phyloP scores from a whole-genome alignment of 805 yeast genomes.

The Lipomyces chichibuensis region DNA sequence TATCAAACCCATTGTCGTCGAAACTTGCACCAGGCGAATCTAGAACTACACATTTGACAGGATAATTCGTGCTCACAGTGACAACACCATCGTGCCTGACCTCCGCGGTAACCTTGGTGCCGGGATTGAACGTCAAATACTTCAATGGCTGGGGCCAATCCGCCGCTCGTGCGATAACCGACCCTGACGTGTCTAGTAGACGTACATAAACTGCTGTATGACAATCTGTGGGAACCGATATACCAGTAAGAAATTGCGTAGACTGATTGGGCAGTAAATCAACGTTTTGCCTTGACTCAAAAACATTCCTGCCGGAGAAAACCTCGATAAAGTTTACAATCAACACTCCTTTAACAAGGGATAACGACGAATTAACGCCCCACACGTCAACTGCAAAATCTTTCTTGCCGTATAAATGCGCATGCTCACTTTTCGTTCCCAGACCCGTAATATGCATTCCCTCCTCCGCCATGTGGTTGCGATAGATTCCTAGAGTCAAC shows the following conservation, averaged over 20 bases:
- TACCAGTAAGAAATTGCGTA: conserved; percentile 42
- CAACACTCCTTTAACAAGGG: conserved; percentile 39
- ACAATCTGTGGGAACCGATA: conserved; percentile 21
- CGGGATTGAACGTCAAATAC: conserved; percentile 44
- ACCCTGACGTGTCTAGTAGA: conserved; percentile 24
- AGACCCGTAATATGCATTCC: conserved; percentile 3
- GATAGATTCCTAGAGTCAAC: conserved; percentile 46
- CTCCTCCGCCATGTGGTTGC: conserved; percentile 37
- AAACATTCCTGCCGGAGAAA: conserved; percentile 42
- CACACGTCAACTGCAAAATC: conserved; percentile 47
- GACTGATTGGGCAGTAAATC: conserved; percentile 41
- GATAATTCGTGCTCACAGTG: conserved; percentile 43
- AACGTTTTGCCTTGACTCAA: conserved; percentile 6
- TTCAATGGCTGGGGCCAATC: conserved; percentile 60
- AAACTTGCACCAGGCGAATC: conserved; percentile 40
- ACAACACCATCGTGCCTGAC: conserved; percentile 41
- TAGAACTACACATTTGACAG: conserved; percentile 54
- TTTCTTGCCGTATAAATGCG: conserved; percentile 42
- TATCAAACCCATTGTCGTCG: conserved; percentile 54
- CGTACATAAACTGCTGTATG: conserved; percentile 34
- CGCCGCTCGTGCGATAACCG: conserved; percentile 44
- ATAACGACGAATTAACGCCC: conserved; percentile 47
- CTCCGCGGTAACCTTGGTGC: conserved; percentile 36
- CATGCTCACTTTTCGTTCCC: conserved; percentile 16
- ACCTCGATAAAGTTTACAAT: conserved; percentile 44